Conservation (phyloP, 345 rosid species). For the Bruguiera gymnorhiza region DNA sequence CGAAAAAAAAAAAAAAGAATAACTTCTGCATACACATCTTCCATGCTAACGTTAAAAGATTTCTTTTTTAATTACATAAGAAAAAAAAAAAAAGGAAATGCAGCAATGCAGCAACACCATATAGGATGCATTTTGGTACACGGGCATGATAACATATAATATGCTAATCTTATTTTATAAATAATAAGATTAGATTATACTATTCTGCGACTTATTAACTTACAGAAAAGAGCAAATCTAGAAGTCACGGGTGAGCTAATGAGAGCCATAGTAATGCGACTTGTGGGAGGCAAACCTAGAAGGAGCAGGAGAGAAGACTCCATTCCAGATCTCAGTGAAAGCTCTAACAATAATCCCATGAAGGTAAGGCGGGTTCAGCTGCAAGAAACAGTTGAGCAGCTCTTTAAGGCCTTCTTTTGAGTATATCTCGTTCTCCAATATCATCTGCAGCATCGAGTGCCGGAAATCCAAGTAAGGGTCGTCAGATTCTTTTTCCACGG, state of each 20-base stretch:
- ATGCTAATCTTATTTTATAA: too few species aligned
- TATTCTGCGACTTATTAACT: too few species aligned
- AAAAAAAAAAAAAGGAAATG: background rate
- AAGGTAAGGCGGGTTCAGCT: slow-evolving; percentile 69
- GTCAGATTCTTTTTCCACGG: slow-evolving; percentile 89
- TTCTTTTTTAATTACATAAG: background rate
- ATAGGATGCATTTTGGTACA: too few species aligned
- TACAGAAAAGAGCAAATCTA: background rate
- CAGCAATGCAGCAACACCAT: too few species aligned
- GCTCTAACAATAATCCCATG: slow-evolving; percentile 82
- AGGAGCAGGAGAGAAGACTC: slow-evolving; percentile 47
- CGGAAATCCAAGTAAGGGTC: slow-evolving; percentile 91
- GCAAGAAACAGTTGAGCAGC: slow-evolving; percentile 79
- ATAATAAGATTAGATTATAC: too few species aligned
- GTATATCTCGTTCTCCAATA: slow-evolving; percentile 80
- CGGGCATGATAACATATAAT: too few species aligned
- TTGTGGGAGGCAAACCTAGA: background rate
- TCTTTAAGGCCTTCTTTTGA: slow-evolving; percentile 71
- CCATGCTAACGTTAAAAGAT: too few species aligned
- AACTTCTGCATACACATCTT: too few species aligned
- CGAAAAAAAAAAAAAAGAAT: too few species aligned
- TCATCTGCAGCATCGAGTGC: slow-evolving; percentile 95
- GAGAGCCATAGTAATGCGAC: background rate
- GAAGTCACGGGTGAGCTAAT: slow-evolving; percentile 22
- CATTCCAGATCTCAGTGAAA: slow-evolving; percentile 95